Base-by-base conservation (phyloP, 179 eudicot genomes). In the Spergularia azorica region DNA sequence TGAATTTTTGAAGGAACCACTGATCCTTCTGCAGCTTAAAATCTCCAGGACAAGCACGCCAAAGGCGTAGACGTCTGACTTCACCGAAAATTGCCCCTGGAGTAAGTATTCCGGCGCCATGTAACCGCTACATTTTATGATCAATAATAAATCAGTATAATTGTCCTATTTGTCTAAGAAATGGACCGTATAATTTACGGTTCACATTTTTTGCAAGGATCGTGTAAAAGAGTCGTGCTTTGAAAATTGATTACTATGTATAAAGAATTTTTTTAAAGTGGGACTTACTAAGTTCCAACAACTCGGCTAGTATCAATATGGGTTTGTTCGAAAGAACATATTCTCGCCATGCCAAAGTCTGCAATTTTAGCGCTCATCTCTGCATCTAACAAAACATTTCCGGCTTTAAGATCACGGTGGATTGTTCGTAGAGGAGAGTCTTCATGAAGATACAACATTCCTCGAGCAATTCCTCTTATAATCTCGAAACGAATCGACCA, bases 41-140 rank as follows among this genome's bases (percentile, higher is more conserved):
- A 76, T 76, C 67, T 81, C 80, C 77, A 81, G 39, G 36, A 81
- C 70, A 21, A 81, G 51, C 16, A 67, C 74, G 5, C 83, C 80
- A 39, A 81, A 81, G 55, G 80, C 78, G 17, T 81, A 81, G 3
- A 81, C 77, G 21, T 81, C 83, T 71, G 83, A 76, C 66, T 81
- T 76, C 9, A 46, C 17, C 4, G 80, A 81, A 38, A 63, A 76
- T 57, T 81, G 70, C 50, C 83, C 80, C 6, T 72, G 72, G 1
- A 72, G 11, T 52, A 78, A 60, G 52, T 74, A 79, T 13, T 79
- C 82, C 2, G 71, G 78, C 67, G 78, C 73, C 74, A 79, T 79
- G 58, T 74, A 79, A 52, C 78, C 82, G 5, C 82, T 79, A 71
- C 18, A 17, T 13, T 39, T 36, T 51, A 54, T 39, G 36, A 7